Evolutionary conservation across 306 rosid species (phyloP), one percentile per base, ranked within the genome.

Genomic region (Carpinus viminea): DNA sequence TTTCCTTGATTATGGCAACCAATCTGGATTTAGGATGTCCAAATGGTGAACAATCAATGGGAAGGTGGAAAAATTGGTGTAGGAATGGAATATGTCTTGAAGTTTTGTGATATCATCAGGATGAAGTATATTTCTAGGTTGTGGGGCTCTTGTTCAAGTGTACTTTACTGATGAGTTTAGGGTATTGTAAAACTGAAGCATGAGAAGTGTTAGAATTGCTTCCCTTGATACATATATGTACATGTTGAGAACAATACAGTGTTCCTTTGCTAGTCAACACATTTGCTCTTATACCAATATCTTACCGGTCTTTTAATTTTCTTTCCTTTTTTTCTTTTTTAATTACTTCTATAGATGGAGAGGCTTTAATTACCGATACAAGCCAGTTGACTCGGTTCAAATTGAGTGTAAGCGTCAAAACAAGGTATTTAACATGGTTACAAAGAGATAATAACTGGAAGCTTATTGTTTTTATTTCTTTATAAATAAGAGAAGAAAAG

Each of bases 351-450:
- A 4, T 76, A 94, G 98, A 55, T 94, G 98, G 98, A 89, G 80
- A 80, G 94, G 93, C 60, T 89, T 83, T 80, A 92, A 80, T 83
- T 73, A 77, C 81, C 87, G 77, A 50, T 54, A 47, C 82, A 90
- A 82, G 83, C 93, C 96, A 16, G 1, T 88, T 75, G 90, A 93
- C 76, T 47, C 83, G 72, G 87, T 88, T 50, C 87, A 88, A 77
- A 55, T 88, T 86, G 90, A 92, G 81, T 81, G 94, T 38, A 83
- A 84, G 74, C 79, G 18, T n/a, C 96, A 83, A 20, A 81, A 90
- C 78, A 91, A 90, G 98, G 97, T 93, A 90, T 26, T 26, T 21
- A 24, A 43, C 73, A 34, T 26, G 21, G 36, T n/a, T 4, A 53
- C 21, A 51, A 53, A 4, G 41, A 24, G 50, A 45, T 38, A 15